Base-by-base conservation (phyloP, 140 eudicot species). In the Bidens hawaiensis region DNA sequence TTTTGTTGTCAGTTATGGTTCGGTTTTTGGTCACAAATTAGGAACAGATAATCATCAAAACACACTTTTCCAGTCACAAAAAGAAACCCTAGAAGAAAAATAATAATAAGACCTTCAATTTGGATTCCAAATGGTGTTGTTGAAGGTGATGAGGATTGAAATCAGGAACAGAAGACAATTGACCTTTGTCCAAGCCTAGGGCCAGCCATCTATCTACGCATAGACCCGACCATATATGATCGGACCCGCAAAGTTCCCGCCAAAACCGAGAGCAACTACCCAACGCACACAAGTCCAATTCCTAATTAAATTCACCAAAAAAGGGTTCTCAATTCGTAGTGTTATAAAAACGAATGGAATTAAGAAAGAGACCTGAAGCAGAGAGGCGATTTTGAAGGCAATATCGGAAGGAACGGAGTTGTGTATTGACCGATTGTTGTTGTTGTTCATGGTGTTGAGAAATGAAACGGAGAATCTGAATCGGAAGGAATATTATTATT, bases 181-280 rank as follows among this genome's bases (percentile, higher is more conserved):
- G 71, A 40, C 67, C 48, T 16, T 61, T 43, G 49, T 67, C 76
- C 45, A 61, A 27, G 70, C 33, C 47, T 23, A 84, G 71, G 63
- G 71, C 72, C 23, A 94, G 87, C 98, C 98, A 91, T 64, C 98
- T 66, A 18, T 84, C 72, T 75, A 61, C 72, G 69, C 75, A 87
- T 40, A 91, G 76, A 78, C 83, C 69, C 67, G 83, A 73, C 98
- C 98, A 91, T 63, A 91, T 66, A 74, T 76, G 68, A 74, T 91
- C 91, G 30, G 85, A 82, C 79, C 81, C 95, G 47, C 96, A 91
- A 5, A 91, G 66, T 73, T 87, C 89, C 82, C 91, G 79, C 98
- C 98, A 91, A 62, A 82, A 91, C 55, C 83, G 69, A 28, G 91
- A 82, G 65, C 96, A 91, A 65, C 91, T 80, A 3, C 96, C 96